Evolutionary conservation across 1,284 basidiomycete genomes (phyloP).

Genomic region (Sporisorium iseilematis-ciliati): DNA sequence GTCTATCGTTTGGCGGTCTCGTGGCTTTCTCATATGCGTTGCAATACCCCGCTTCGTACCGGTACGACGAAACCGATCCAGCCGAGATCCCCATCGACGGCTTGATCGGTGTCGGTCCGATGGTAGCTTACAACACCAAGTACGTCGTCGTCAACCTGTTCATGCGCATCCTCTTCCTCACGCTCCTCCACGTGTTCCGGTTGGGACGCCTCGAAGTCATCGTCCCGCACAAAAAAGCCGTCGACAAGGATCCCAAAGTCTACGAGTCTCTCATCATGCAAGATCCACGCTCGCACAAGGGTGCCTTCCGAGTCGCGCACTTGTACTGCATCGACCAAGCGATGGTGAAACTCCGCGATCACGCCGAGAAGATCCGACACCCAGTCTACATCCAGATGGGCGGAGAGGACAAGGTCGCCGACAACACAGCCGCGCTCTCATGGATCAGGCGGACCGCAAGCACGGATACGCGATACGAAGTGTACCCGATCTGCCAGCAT

Average conservation of each 20-base stretch:
- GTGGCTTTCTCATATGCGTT: conserved; percentile 62
- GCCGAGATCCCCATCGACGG: conserved; percentile 64
- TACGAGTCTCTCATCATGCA: conserved; percentile 64
- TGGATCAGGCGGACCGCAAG: conserved; percentile 51
- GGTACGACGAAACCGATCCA: conserved; percentile 47
- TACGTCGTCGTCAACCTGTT: conserved; percentile 37
- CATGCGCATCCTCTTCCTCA: conserved; percentile 20
- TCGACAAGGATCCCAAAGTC: conserved; percentile 67
- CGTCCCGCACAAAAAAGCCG: conserved; percentile 65
- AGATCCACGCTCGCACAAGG: conserved; percentile 63
- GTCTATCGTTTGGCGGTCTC: conserved; percentile 65
- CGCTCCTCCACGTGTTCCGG: conserved; percentile 23
- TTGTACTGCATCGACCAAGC: conserved; percentile 53
- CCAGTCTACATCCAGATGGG: conserved; percentile 65
- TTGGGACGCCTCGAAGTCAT: conserved; percentile 56
- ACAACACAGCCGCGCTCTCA: conserved; percentile 32
- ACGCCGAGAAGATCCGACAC: conserved; percentile 47
- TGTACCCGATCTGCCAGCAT: conserved; percentile 68
- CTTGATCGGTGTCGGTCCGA: conserved; percentile 63
- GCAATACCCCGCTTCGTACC: conserved; percentile 57
- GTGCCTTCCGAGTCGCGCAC: conserved; percentile 65
- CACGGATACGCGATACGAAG: conserved; percentile 53
- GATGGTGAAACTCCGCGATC: conserved; percentile 38
- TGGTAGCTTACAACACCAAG: conserved; percentile 55
- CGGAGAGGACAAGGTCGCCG: conserved; percentile 59